Percentiles rank a stretch among this genome's conserved stretches.
Conservation (phyloP, 495 filamentous ascomycete genomes). For the Apodospora peruviana region DNA sequence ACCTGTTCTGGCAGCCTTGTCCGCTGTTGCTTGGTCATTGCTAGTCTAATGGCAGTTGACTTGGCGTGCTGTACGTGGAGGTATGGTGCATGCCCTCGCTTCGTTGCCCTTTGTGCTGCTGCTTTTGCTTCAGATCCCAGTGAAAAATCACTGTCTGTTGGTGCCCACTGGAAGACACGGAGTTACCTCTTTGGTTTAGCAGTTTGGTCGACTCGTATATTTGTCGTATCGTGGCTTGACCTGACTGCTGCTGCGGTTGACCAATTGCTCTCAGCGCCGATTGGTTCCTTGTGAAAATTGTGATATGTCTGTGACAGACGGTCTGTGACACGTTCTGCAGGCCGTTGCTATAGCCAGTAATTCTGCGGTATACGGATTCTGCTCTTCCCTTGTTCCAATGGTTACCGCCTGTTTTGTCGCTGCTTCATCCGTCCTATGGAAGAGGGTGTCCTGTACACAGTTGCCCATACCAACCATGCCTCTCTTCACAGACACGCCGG, state of each 20-base stretch:
- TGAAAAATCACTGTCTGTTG: constrained; percentile 3
- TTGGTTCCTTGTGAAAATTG: constrained; percentile 8
- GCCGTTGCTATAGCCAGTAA: constrained; percentile 4
- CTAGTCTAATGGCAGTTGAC: background rate
- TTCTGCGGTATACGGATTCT: constrained; percentile 10
- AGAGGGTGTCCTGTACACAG: constrained; percentile 7
- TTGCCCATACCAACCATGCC: too few relatives aligned
- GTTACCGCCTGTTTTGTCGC: constrained; percentile 1
- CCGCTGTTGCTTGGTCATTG: background rate
- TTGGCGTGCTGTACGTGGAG: background rate
- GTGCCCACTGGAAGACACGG: constrained; percentile 3
- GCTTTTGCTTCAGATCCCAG: constrained; percentile 1
- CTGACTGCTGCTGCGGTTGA: constrained; percentile 5
- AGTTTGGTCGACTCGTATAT: constrained; percentile 4
- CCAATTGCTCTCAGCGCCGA: constrained; percentile 8
- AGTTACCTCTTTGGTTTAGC: constrained; percentile 5
- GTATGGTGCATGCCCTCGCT: background rate
- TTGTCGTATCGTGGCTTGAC: constrained; percentile 6
- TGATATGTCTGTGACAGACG: constrained; percentile 5
- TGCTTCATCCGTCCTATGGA: constrained; percentile 3
- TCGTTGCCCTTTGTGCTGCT: constrained; percentile 3
- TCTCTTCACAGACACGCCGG: constrained; percentile 7
- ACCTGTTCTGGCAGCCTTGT: constrained; percentile 13
- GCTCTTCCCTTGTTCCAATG: constrained; percentile 8
- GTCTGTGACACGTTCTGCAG: background rate